phyloP scores from a whole-genome alignment of 2,329 filamentous ascomycete species.

The Epichloe hybrida region DNA sequence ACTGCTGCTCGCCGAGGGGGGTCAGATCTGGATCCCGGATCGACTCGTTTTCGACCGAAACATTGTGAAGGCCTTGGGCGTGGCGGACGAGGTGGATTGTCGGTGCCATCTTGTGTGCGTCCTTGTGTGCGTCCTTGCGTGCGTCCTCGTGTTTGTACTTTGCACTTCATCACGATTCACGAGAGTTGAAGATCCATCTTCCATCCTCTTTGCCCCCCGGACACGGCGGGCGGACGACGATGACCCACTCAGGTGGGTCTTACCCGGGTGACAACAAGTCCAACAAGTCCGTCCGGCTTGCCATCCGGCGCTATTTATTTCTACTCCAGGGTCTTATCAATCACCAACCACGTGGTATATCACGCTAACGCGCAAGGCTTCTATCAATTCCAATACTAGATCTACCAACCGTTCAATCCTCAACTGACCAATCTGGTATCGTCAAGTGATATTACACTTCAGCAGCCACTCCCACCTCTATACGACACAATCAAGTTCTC shows the following conservation, averaged over 20 bases:
- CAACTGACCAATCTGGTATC: neutral
- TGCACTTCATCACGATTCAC: too few species aligned
- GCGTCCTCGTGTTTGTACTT: neutral
- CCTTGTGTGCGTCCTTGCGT: too few species aligned
- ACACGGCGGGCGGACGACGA: too few species aligned
- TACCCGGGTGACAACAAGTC: neutral
- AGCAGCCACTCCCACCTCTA: neutral
- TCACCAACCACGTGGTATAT: too few species aligned
- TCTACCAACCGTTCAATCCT: too few species aligned
- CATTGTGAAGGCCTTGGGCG: constrained; percentile 72
- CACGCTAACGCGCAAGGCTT: neutral
- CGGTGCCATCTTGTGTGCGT: constrained; percentile 27
- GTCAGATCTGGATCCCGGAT: constrained; percentile 73
- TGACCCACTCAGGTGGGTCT: neutral
- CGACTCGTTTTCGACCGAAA: constrained; percentile 52
- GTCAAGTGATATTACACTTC: neutral
- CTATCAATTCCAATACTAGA: neutral
- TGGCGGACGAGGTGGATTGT: constrained; percentile 59
- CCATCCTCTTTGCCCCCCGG: too few species aligned
- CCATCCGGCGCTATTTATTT: neutral
- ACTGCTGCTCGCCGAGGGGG: constrained; percentile 59
- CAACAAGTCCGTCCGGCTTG: neutral
- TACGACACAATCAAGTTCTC: neutral
- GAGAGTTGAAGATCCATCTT: too few species aligned
- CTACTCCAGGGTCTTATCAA: too few species aligned